Base-by-base conservation (phyloP, 257 asterid genomes). In the Solanum clarkiae region DNA sequence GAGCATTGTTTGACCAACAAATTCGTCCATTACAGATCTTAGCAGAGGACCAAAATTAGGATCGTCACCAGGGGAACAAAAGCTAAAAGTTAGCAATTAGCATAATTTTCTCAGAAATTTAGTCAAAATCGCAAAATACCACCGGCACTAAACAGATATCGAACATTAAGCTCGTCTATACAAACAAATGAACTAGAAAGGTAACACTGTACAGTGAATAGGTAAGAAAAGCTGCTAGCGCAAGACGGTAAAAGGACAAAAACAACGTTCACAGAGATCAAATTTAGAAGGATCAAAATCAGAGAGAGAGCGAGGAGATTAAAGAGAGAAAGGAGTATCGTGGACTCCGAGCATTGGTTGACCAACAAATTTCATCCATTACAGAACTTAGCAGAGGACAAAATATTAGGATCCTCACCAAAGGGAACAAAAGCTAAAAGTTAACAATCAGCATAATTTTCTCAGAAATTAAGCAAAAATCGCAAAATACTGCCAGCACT, bases 281-380 rank as follows among this genome's bases (percentile, higher is more conserved):
- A 22, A 20, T 26, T 7, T 3, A 40, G 59, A 17, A 17, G 4
- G 36, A 59, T 15, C 89, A 89, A 90, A 90, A 83, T 26, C 85
- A 45, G 90, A 85, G 86, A 89, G 85, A 13, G 87, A 55, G 66
- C 36, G 63, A 57, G 65, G 24, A 59, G 13, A 17, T 1, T 16
- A 15, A 20, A 56, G 10, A 16, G 7, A 32, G 13, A 70, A 42
- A 18, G 80, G 29, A 70, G 54, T 29, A 70, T 70, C 80, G 29
- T 70, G 4, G 49, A 70, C 26, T 70, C 54, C 80, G 54, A 2
- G 29, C 29, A 70, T 70, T 70, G 2, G 18, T 69, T 69, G n/a
- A 69, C 79, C 79, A 69, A 36, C 79, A 32, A 40, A 69, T 40
- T 16, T 69, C 79, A 69, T 40, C 53, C 79, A 69, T 69, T 10